These are phyloP conservation scores for Periconia sp. DNA, from an alignment of 2,329 filamentous ascomycete species.

Conservation along the genomic window DNA sequence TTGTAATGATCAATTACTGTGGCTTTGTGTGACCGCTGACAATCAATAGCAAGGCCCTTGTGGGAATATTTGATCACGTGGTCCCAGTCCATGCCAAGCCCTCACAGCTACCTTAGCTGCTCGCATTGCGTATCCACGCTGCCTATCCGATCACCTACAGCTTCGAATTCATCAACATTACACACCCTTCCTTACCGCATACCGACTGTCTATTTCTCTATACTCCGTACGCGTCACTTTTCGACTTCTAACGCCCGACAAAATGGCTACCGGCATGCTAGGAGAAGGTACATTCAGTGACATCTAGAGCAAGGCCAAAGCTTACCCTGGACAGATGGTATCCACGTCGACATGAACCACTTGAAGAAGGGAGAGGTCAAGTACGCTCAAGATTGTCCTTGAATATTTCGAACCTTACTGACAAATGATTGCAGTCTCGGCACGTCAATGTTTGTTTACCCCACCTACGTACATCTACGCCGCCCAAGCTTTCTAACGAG, in stretches of 20 bases:
- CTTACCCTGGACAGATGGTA: slow-evolving; percentile 73
- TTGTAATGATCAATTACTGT: too few relatives aligned
- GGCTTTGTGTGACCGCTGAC: too few relatives aligned
- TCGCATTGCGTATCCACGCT: not conserved
- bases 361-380: slow-evolving; percentile 99
- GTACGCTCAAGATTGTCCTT: slow-evolving; percentile 59
- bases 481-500: slow-evolving; percentile 24
- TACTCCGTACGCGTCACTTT: not conserved
- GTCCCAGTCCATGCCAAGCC: not conserved
- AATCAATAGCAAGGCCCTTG: too few relatives aligned
- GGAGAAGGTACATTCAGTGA: slow-evolving; percentile 37
- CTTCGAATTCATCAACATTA: not conserved
- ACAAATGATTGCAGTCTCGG: slow-evolving; percentile 66
- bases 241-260: slow-evolving; percentile 16
- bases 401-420: slow-evolving; percentile 16
- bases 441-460: slow-evolving; percentile 86
- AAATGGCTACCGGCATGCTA: slow-evolving; percentile 41
- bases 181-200: not conserved
- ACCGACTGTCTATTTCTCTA: not conserved
- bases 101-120: not conserved
- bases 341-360: slow-evolving; percentile 98
- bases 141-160: not conserved
- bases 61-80: not conserved
- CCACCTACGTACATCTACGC: slow-evolving; percentile 18
- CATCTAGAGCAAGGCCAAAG: slow-evolving; percentile 12